phyloP scores from a whole-genome alignment of 805 yeast species.

The Schwanniomyces polymorphus region DNA sequence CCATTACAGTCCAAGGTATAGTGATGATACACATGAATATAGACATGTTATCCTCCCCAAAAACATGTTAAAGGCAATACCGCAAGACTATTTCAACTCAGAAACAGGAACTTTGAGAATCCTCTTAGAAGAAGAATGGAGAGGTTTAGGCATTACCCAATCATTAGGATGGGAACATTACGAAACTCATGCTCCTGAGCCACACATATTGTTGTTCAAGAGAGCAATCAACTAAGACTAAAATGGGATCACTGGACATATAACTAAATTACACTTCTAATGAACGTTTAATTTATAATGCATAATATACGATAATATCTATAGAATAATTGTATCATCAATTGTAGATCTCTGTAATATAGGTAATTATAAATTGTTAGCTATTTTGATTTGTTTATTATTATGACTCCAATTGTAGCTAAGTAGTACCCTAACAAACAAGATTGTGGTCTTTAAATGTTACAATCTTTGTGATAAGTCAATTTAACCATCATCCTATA shows the following conservation, averaged over 20 bases:
- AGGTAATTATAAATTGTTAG: neutral
- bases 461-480: too few species aligned
- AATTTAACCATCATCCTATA: too few species aligned
- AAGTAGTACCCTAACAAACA: too few species aligned
- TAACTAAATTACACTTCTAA: neutral
- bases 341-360: neutral
- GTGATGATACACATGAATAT: conserved; percentile 90
- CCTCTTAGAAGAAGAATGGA: conserved; percentile 94
- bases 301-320: neutral
- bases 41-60: conserved; percentile 97
- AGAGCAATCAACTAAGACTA: conserved; percentile 60
- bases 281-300: neutral
- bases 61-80: conserved; percentile 90
- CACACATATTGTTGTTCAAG: conserved; percentile 85
- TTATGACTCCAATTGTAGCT: too few species aligned
- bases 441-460: too few species aligned
- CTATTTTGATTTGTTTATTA: too few species aligned
- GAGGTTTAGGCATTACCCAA: conserved; percentile 97
- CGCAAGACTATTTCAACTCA: conserved; percentile 88
- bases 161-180: conserved; percentile 97
- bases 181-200: conserved; percentile 98
- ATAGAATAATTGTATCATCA: neutral
- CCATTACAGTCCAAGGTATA: conserved; percentile 90
- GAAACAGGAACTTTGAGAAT: conserved; percentile 94
- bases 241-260: conserved; percentile 11